Base-by-base conservation (phyloP, 768 basidiomycete species). In the Pleurotus cornucopiae region DNA sequence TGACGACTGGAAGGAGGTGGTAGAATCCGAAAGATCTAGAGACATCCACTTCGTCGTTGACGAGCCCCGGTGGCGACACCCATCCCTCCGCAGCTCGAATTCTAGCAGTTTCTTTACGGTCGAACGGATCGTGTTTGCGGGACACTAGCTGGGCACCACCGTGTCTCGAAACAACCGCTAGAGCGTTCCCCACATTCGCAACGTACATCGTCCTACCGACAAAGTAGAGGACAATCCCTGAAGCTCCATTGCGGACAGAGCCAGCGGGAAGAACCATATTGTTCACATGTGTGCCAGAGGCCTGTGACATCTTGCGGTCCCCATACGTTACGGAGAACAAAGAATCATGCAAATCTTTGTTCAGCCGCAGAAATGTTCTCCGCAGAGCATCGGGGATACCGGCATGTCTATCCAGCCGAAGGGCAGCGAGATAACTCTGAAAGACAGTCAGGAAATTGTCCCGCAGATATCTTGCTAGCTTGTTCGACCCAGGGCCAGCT, bases 21-120 rank as follows among this genome's bases (percentile, higher is more conserved):
- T 85, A 98, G 71, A 89, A 93, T 0, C 97, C 97, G 70, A 98
- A 98, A 0, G 91, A 88, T 47, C 95, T 81, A n/a, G 95, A 94
- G 3, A 92, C 81, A 61, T 93, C 90, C 60, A 91, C 82, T 63
- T 94, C 90, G 64, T 96, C 93, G 69, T 95, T 96, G 58, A 99
- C 87, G 46, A 88, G 76, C 2, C 96, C 96, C 47, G 86, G 83
- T 9, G 91, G 89, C 1, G 94, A 94, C 53, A 99, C 85, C 88
- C 91, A 98, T 1, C 94, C 96, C 65, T 98, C 96, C 6, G 94
- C 91, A 1, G 82, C 74, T 23, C 96, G 84, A 58, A 98, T 98
- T n/a, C 95, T 80, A 12, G 76, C 78, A 6, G 88, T 91, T 72
- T 99, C 97, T 5, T 74, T 71, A 13, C 86, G 81, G 62, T 98